These are phyloP conservation scores for Pogostemon cablin DNA, from an alignment of 257 asterid species.

Conservation along the genomic window DNA sequence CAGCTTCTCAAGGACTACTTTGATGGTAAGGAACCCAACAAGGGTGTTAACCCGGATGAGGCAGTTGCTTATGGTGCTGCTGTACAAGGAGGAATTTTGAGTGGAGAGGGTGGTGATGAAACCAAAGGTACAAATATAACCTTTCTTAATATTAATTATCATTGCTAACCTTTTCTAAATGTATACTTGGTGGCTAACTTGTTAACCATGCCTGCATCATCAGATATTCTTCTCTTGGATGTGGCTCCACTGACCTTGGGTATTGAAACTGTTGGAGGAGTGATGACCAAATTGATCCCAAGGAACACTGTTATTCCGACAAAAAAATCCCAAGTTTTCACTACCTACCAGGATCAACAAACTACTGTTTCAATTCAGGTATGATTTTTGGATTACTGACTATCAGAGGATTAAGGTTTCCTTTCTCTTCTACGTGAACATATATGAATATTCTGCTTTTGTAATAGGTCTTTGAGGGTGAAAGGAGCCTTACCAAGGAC, in stretches of 20 bases:
- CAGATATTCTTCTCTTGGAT: slow-evolving; percentile 93
- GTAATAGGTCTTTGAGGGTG: slow-evolving; percentile 88
- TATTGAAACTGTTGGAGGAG: slow-evolving; percentile 98
- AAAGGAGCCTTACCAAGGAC: slow-evolving; percentile 93
- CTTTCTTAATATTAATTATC: neutral
- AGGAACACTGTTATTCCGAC: slow-evolving; percentile 95
- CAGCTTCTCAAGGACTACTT: slow-evolving; percentile 88
- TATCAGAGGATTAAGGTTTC: neutral
- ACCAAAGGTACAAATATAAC: slow-evolving; percentile 63
- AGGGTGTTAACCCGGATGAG: slow-evolving; percentile 98
- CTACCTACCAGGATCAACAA: slow-evolving; percentile 98
- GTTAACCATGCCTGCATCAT: slow-evolving; percentile 29
- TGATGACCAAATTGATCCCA: slow-evolving; percentile 98
- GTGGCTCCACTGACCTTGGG: slow-evolving; percentile 96
- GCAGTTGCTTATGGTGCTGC: slow-evolving; percentile 99
- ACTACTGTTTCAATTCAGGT: slow-evolving; percentile 93
- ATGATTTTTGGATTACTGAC: slow-evolving; percentile 8
- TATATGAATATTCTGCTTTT: slow-evolving; percentile 21
- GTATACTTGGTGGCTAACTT: slow-evolving; percentile 2
- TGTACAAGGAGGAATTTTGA: slow-evolving; percentile 89
- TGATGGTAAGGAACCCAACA: slow-evolving; percentile 91
- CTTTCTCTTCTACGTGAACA: neutral
- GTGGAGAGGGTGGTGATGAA: slow-evolving; percentile 99
- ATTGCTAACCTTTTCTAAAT: neutral
- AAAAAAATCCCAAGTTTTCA: slow-evolving; percentile 92